Evolutionary conservation across 2,329 filamentous ascomycete species (phyloP).

Genomic region (Colletotrichum tropicale): DNA sequence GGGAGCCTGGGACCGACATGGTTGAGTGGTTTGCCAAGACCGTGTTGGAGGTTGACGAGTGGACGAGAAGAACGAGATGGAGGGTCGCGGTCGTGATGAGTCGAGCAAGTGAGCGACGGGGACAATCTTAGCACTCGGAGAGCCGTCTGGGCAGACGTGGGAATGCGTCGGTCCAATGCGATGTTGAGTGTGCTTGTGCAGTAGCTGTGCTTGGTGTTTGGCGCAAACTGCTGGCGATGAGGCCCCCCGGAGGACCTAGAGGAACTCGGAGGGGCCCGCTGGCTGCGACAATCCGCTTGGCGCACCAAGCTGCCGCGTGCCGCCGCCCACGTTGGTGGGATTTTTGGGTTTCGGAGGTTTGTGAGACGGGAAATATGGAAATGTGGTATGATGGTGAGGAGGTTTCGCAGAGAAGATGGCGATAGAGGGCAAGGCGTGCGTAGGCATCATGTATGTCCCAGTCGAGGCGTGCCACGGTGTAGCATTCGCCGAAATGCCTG

Average conservation of each 20-base stretch:
- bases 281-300: constrained; percentile 16
- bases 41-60: constrained; percentile 3
- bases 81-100: constrained; percentile 9
- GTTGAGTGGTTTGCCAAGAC: constrained; percentile 13
- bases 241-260: not conserved
- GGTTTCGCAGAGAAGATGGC: not conserved
- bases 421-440: not conserved
- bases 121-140: not conserved
- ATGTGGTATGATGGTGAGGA: constrained; percentile 3
- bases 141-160: constrained; percentile 19
- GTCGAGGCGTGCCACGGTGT: not conserved
- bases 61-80: not conserved
- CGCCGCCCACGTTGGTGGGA: constrained; percentile 7
- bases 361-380: not conserved
- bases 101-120: not conserved
- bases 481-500: not conserved
- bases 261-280: not conserved
- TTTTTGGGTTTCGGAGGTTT: not conserved
- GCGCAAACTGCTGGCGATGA: not conserved
- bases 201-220: not conserved
- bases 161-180: not conserved
- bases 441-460: not conserved
- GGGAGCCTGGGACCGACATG: not conserved
- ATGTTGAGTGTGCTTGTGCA: not conserved
- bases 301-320: not conserved